These are phyloP conservation scores for Chrysanthemum seticuspe DNA, from an alignment of 129 eudicot genomes.

Conservation along the genomic window DNA sequence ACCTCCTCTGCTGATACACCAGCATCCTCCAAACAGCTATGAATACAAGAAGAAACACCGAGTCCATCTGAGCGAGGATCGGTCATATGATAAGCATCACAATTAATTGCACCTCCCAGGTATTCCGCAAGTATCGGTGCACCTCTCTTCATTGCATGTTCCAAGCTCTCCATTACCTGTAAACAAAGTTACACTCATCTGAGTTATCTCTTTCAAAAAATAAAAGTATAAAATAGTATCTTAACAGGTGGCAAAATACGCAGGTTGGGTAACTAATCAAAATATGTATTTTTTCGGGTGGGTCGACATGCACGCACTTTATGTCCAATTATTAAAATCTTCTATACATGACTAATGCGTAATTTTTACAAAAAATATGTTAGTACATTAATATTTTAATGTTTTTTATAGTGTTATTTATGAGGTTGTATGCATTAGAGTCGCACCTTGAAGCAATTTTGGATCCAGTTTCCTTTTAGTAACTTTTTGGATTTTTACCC, in stretches of 20 bases:
- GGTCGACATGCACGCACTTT: too few relatives aligned
- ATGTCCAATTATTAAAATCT: neutral
- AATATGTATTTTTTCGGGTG: too few relatives aligned
- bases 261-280: neutral
- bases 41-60: constrained; percentile 96
- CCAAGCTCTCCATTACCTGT: constrained; percentile 99
- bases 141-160: constrained; percentile 95
- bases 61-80: constrained; percentile 98
- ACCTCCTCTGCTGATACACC: constrained; percentile 99
- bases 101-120: constrained; percentile 90
- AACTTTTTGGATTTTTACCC: too few relatives aligned
- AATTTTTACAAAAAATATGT: too few relatives aligned
- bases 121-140: constrained; percentile 98
- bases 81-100: constrained; percentile 99
- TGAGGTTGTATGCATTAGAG: too few relatives aligned
- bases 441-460: too few relatives aligned
- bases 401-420: too few relatives aligned
- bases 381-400: too few relatives aligned
- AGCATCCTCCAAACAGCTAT: constrained; percentile 70
- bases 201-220: neutral
- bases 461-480: too few relatives aligned
- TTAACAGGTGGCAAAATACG: neutral
- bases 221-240: too few relatives aligned
- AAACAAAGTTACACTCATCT: neutral
- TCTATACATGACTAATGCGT: neutral